phyloP scores from a whole-genome alignment of 306 rosid genomes.

The Senna tora region DNA sequence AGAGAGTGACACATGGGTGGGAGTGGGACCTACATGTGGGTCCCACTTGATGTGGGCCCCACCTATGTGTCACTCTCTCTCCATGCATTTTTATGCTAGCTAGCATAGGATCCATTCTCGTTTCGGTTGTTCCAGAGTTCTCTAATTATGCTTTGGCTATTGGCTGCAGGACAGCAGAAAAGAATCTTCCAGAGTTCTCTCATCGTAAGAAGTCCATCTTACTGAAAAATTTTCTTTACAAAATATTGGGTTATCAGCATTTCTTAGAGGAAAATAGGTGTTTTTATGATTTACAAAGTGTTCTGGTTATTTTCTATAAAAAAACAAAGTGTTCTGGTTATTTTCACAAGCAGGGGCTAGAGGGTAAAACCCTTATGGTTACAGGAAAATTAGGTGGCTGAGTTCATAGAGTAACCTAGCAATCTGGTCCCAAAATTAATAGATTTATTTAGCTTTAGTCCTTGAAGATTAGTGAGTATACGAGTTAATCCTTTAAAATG shows the following conservation, averaged over 20 bases:
- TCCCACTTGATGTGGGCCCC: conserved; percentile 57
- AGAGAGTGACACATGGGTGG: no score
- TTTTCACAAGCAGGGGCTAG: conserved; percentile 14
- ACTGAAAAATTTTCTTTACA: conserved; percentile 12
- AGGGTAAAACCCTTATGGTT: neutral
- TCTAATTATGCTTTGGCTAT: conserved; percentile 85
- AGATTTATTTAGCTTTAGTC: no score
- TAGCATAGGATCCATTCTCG: no score
- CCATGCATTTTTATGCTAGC: no score
- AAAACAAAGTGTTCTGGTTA: no score
- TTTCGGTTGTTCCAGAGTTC: conserved; percentile 74
- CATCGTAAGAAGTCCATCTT: conserved; percentile 29
- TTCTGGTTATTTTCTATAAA: no score
- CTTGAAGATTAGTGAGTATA: no score
- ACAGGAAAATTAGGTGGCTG: conserved; percentile 20
- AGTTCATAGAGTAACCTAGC: no score
- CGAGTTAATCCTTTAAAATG: no score
- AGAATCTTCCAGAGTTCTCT: conserved; percentile 22
- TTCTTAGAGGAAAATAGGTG: conserved; percentile 27
- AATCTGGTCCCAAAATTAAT: no score
- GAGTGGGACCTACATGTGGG: no score
- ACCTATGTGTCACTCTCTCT: no score
- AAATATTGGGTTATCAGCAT: conserved; percentile 35
- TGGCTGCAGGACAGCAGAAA: conserved; percentile 70
- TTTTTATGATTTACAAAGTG: conserved; percentile 31